Conservation (phyloP, 2,329 filamentous ascomycete genomes). For the Mycosphaerelloides madeirae region DNA sequence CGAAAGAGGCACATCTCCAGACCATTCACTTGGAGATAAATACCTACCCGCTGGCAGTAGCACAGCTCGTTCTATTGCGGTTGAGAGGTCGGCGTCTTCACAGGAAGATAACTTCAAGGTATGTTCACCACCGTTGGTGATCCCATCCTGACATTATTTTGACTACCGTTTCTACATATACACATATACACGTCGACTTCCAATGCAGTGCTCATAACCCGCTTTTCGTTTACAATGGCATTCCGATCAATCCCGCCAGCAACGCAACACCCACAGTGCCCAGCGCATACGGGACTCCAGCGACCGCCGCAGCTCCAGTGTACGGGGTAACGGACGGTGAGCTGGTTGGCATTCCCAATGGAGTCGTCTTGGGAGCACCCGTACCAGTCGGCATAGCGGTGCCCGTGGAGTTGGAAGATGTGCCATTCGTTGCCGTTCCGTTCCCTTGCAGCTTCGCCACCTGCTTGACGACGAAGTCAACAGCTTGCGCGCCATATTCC, state of each 20-base stretch:
- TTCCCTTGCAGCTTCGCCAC: slow-evolving; percentile 8
- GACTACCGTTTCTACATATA: not conserved
- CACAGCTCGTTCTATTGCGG: no score
- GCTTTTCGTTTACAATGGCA: not conserved
- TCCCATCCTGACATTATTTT: no score
- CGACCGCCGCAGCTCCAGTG: slow-evolving; percentile 2
- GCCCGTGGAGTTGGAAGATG: slow-evolving; percentile 3
- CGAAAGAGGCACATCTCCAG: no score
- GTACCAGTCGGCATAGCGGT: not conserved
- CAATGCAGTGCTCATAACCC: not conserved
- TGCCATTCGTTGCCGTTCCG: slow-evolving; percentile 5
- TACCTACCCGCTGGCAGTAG: no score
- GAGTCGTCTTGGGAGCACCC: not conserved
- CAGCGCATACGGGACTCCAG: not conserved
- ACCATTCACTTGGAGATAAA: no score
- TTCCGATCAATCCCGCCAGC: not conserved
- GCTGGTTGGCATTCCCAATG: not conserved
- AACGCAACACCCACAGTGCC: not conserved
- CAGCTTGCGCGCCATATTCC: slow-evolving; percentile 14
- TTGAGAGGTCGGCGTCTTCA: no score
- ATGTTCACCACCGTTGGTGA: no score
- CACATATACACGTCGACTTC: not conserved
- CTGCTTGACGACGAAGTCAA: slow-evolving; percentile 13
- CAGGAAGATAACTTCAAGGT: no score
- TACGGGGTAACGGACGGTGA: not conserved